Base-by-base conservation (phyloP, 768 basidiomycete species). In the Amanita polypyramis region DNA sequence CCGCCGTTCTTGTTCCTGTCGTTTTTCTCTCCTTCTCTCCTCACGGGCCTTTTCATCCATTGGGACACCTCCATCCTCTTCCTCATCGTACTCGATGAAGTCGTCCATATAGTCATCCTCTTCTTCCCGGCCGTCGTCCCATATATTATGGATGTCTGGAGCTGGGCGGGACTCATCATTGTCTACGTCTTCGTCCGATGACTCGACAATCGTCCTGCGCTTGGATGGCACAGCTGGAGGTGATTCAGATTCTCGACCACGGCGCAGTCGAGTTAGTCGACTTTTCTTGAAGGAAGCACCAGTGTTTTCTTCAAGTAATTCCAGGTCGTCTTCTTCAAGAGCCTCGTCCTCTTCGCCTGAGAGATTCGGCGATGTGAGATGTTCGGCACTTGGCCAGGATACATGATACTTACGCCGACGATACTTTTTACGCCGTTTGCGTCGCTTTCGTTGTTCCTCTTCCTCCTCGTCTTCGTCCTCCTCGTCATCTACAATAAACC, bases 301-400 rank as follows among this genome's bases (percentile, higher is more conserved):
- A 9, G 89, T 91, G 55, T 96, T 97, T 58, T 95, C 95, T 55
- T 72, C 96, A 73, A 70, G 81, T 73, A 78, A 56, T 23, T 92
- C 94, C 41, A 98, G 64, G 62, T 98, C 96, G 56, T 98, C 96
- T 29, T 97, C 96, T 54, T 96, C 93, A 43, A 98, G 65, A 12
- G 68, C 80, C 54, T 85, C 80, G 47, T 79, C 78, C 51, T 79
- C 76, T 53, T 74, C 70, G 57, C 69, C 70, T 63, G 32, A 23
- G 49, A 43, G 49, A 34, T 33, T 53, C 49, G 9, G 32, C n/a
- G 39, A 30, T 15, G 33, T 41, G 50, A 47, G 43, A 41, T 25
- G 39, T 14, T 51, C 45, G 48, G 49, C 36, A 4, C 30, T 37
- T 30, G 15, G 50, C 15, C 23, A 54, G 49, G 27, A 55, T 47